Conservation (phyloP, 768 basidiomycete genomes). For the Sporobolomyces roseus region DNA sequence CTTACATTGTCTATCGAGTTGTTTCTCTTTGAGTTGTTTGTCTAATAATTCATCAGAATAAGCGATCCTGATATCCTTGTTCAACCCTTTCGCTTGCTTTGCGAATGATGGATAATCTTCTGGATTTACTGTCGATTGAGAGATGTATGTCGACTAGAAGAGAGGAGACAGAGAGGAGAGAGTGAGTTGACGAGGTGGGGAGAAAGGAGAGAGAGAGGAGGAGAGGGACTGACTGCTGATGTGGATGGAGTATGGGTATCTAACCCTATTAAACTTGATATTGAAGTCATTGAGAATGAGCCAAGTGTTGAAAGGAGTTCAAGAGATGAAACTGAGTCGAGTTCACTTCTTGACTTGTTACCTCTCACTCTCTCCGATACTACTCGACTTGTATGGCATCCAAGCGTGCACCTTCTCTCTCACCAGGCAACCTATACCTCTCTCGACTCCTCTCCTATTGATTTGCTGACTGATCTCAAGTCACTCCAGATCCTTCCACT, state of each 20-base stretch:
- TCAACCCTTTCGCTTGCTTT: not conserved
- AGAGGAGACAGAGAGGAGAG: not conserved
- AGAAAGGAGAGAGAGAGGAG: not conserved
- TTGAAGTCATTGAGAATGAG: slow-evolving; percentile 11
- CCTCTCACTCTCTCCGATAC: not conserved
- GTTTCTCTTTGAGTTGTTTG: not conserved
- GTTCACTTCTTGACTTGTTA: not conserved
- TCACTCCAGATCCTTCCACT: not conserved
- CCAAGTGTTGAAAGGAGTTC: not conserved
- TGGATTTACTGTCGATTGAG: not conserved
- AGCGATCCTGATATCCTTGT: slow-evolving; percentile 21
- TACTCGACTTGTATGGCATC: not conserved
- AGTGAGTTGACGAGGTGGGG: slow-evolving; percentile 4
- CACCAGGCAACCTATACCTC: not conserved
- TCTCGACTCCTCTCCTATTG: not conserved
- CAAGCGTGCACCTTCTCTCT: not conserved
- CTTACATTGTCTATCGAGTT: slow-evolving; percentile 27
- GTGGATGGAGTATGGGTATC: not conserved
- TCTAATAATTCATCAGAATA: not conserved
- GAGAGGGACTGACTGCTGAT: not conserved
- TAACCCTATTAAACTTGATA: slow-evolving; percentile 18
- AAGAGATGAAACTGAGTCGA: not conserved
- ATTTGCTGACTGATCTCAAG: not conserved
- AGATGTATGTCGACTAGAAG: not conserved
- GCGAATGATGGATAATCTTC: slow-evolving; percentile 30